A percentile compares a stretch with the other conserved stretches of the same genome.
phyloP scores from a whole-genome alignment of 192 early-diverging fungal genomes.

The Linnemannia elongata region DNA sequence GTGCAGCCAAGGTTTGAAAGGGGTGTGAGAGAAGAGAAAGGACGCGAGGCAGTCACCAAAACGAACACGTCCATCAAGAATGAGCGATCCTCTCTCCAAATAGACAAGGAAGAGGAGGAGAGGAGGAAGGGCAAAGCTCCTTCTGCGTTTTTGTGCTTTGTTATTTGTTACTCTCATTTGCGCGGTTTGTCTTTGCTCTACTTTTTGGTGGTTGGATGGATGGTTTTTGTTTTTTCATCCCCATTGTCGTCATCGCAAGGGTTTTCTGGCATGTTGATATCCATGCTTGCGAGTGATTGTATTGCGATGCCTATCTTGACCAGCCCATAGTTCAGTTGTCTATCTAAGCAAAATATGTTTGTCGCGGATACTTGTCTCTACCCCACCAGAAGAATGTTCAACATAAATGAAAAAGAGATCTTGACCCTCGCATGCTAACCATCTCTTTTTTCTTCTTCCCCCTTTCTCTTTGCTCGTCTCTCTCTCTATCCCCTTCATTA shows the following conservation, averaged over 20 bases:
- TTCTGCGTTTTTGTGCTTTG: background rate
- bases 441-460: background rate
- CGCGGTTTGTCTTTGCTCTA: no score
- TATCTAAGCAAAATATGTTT: constrained; percentile 5
- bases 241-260: background rate
- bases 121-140: background rate
- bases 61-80: background rate
- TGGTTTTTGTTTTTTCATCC: background rate
- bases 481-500: background rate
- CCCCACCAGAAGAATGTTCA: constrained; percentile 6
- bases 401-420: background rate
- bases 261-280: background rate
- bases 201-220: no score
- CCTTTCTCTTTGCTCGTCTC: background rate
- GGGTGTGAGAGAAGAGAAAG: background rate
- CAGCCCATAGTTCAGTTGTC: background rate
- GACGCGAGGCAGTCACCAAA: background rate
- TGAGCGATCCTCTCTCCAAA: background rate
- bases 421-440: constrained; percentile 4
- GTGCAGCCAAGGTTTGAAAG: no score
- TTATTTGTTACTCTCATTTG: background rate
- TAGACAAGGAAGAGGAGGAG: background rate
- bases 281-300: no score
- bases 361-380: background rate
- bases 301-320: background rate